Evolutionary conservation across 2,329 filamentous ascomycete genomes (phyloP).

Genomic region (Penicillium sclerotigenum): DNA sequence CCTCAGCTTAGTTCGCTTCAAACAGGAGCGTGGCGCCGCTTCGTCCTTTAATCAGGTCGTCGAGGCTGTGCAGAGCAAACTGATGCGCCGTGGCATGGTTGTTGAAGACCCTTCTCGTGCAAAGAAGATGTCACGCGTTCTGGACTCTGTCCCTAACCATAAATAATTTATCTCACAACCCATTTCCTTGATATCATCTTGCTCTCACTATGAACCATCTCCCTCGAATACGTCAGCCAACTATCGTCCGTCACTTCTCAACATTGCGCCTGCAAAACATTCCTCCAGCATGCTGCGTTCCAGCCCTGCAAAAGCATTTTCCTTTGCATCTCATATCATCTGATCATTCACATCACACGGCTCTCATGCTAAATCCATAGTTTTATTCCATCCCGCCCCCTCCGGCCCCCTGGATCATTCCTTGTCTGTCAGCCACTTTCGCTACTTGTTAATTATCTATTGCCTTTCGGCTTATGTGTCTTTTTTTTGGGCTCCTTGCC

Average conservation of each 20-base stretch:
- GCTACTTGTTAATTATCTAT: background rate
- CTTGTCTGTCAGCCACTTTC: background rate
- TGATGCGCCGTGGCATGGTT: constrained; percentile 63
- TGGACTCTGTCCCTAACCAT: constrained; percentile 28
- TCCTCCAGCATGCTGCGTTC: constrained; percentile 15
- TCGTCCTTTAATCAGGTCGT: constrained; percentile 84
- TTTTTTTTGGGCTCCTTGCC: background rate
- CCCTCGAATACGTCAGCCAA: background rate
- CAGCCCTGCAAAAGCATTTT: constrained; percentile 19
- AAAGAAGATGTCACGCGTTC: constrained; percentile 61
- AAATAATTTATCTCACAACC: constrained; percentile 1
- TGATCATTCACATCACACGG: background rate
- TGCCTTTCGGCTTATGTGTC: background rate
- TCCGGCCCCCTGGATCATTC: background rate
- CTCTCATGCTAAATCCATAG: background rate
- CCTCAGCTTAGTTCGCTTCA: constrained; percentile 78
- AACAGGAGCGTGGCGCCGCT: constrained; percentile 85
- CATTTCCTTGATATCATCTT: background rate
- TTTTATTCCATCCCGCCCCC: background rate
- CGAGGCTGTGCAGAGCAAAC: constrained; percentile 68
- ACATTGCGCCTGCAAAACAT: background rate
- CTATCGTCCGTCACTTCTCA: background rate
- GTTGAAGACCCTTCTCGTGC: constrained; percentile 65
- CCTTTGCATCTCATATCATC: constrained; percentile 5
- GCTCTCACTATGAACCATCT: background rate